Conservation (phyloP, 2,329 filamentous ascomycete species). For the Chrysoporthe puriensis region DNA sequence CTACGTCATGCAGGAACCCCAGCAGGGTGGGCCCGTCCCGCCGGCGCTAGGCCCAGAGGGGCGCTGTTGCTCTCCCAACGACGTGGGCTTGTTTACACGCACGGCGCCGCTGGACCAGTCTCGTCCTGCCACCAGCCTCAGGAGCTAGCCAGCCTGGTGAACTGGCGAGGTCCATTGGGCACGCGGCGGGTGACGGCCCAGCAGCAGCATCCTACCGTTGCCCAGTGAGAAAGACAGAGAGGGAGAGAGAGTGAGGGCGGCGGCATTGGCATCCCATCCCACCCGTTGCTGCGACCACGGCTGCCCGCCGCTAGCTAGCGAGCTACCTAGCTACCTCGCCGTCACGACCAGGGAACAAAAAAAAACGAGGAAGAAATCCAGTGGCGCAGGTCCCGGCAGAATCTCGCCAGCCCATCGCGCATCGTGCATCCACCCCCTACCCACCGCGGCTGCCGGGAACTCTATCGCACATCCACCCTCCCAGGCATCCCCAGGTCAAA, state of each 20-base stretch:
- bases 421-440: background rate
- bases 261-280: too few species aligned
- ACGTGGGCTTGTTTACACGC: conserved; percentile 24
- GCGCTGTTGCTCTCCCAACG: conserved; percentile 26
- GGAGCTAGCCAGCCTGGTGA: background rate
- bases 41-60: conserved; percentile 13
- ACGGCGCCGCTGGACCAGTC: background rate
- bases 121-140: background rate
- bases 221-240: too few species aligned
- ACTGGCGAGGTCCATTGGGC: background rate
- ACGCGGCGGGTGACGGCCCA: too few species aligned
- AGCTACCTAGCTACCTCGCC: background rate
- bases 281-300: too few species aligned
- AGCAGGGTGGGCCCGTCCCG: conserved; percentile 11
- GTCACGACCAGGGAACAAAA: background rate
- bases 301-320: too few species aligned
- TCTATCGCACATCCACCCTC: background rate
- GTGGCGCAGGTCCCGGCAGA: conserved; percentile 10
- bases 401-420: background rate
- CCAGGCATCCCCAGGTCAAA: too few species aligned
- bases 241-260: too few species aligned
- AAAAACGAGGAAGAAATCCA: conserved; percentile 4
- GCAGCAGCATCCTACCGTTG: too few species aligned
- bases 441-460: background rate
- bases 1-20: conserved; percentile 30